Conservation (phyloP, 2,329 filamentous ascomycete species). For the Zelopaecilomyces penicillatus region DNA sequence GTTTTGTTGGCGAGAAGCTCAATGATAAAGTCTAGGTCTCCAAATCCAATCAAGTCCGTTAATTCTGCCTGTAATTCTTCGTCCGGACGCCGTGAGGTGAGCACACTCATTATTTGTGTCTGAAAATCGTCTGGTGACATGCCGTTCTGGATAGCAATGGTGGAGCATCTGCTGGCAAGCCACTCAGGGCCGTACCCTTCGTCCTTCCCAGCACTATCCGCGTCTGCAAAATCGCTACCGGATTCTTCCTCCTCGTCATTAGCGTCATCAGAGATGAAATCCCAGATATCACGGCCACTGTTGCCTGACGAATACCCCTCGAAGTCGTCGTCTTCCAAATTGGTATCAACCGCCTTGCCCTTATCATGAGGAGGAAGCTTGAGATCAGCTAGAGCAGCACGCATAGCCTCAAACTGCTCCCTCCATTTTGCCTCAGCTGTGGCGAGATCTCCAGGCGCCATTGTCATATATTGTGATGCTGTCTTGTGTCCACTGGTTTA, state of each 20-base stretch:
- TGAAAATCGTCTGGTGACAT: conserved; percentile 63
- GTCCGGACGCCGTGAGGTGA: conserved; percentile 60
- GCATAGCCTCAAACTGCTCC: conserved; percentile 77
- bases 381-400: conserved; percentile 69
- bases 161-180: conserved; percentile 61
- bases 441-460: conserved; percentile 27
- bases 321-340: conserved; percentile 57
- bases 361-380: conserved; percentile 38
- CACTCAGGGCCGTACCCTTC: conserved; percentile 53
- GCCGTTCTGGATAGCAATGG: conserved; percentile 58
- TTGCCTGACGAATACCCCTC: conserved; percentile 48
- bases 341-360: conserved; percentile 28
- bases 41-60: conserved; percentile 84
- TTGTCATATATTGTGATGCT: conserved; percentile 8
- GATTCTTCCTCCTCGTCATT: conserved; percentile 42
- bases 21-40: conserved; percentile 86
- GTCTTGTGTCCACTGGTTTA: too few relatives aligned
- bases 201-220: conserved; percentile 17
- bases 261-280: conserved; percentile 72
- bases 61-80: conserved; percentile 87
- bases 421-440: conserved; percentile 63
- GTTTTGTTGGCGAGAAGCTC: conserved; percentile 74
- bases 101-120: conserved; percentile 65
- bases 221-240: conserved; percentile 50
- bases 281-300: conserved; percentile 80